Evolutionary conservation across 768 basidiomycete species (phyloP), one percentile per base, ranked within the genome.

Genomic region (Melanogaster broomeanus): DNA sequence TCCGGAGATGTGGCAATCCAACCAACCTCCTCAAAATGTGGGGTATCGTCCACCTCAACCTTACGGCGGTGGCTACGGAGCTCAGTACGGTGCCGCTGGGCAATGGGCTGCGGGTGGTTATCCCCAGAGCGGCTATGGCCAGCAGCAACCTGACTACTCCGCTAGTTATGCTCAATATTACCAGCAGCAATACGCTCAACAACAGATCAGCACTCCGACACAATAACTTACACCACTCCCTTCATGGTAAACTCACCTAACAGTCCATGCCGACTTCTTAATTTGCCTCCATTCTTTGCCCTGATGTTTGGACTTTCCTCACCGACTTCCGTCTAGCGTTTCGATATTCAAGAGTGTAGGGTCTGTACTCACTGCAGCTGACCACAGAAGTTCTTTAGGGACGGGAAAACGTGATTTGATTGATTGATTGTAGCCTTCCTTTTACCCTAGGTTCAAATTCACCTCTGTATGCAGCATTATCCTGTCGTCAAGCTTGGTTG

Each of bases 141-240:
- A 74, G 48, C 75, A 74, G 48, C 77, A 76, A 60, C 56, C 78
- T 73, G 90, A 90, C 68, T 90, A 91, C 66, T 77, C 83, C 22
- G 71, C 75, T 67, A 88, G 83, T 67, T 93, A 93, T 56, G 87
- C 90, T 39, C 81, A 89, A 55, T 93, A 93, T 69, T 93, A 93
- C 71, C 90, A 92, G 75, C 83, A 81, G 69, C 90, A 91, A 79
- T 92, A 91, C 64, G 77, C 85, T 57, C 89, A 90, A 69, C 85
- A 88, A 72, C 84, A 84, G 71, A 66, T 79, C 67, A 77, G 69
- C 63, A 70, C 74, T n/a, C 68, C 73, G 30, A 53, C 72, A 34
- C 63, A 72, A 59, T 74, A 66, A 54, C 19, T 48, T 42, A 24
- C n/a, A 19, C 44, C 11, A 11, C 9, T 49, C 42, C 57, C 52